Evolutionary conservation across 2,329 filamentous ascomycete genomes (phyloP).

Genomic region (Thielaviopsis cerberus): DNA sequence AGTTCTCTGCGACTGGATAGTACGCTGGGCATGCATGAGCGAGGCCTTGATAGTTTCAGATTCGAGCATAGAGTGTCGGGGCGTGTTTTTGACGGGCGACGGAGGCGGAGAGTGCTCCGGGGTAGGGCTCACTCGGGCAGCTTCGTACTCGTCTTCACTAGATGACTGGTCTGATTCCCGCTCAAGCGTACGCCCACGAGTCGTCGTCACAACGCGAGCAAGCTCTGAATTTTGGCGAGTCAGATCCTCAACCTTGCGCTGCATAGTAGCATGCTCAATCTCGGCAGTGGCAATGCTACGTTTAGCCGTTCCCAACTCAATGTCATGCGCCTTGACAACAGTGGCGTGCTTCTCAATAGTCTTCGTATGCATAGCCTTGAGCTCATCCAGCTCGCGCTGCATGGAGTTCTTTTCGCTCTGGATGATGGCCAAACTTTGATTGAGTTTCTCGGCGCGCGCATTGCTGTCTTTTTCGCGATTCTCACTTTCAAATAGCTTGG

Average conservation of each 20-base stretch:
- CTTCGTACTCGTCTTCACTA: slow-evolving; percentile 45
- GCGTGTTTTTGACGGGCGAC: slow-evolving; percentile 72
- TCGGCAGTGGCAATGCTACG: slow-evolving; percentile 64
- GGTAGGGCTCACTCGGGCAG: slow-evolving; percentile 49
- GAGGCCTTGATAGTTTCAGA: slow-evolving; percentile 90
- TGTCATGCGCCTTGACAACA: slow-evolving; percentile 66
- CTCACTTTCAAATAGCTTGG: slow-evolving; percentile 68
- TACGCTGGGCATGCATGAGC: slow-evolving; percentile 80
- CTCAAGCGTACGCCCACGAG: slow-evolving; percentile 48
- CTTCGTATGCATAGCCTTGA: slow-evolving; percentile 62
- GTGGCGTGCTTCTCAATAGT: slow-evolving; percentile 64
- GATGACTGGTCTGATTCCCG: slow-evolving; percentile 38
- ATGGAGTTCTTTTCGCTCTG: slow-evolving; percentile 57
- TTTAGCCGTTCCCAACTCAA: slow-evolving; percentile 68
- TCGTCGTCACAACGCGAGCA: slow-evolving; percentile 61
- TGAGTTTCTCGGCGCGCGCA: slow-evolving; percentile 69
- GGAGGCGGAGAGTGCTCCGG: slow-evolving; percentile 80
- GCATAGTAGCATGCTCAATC: slow-evolving; percentile 56
- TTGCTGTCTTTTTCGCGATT: slow-evolving; percentile 54
- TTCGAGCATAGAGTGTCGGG: slow-evolving; percentile 79
- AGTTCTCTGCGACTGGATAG: slow-evolving; percentile 87
- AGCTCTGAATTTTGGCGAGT: slow-evolving; percentile 80
- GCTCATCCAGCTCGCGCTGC: slow-evolving; percentile 79
- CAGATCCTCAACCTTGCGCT: slow-evolving; percentile 74
- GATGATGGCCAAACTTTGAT: slow-evolving; percentile 48